These are phyloP conservation scores for Epithemia pelagica DNA, from an alignment of 108 stramenopile genomes.

Conservation along the genomic window DNA sequence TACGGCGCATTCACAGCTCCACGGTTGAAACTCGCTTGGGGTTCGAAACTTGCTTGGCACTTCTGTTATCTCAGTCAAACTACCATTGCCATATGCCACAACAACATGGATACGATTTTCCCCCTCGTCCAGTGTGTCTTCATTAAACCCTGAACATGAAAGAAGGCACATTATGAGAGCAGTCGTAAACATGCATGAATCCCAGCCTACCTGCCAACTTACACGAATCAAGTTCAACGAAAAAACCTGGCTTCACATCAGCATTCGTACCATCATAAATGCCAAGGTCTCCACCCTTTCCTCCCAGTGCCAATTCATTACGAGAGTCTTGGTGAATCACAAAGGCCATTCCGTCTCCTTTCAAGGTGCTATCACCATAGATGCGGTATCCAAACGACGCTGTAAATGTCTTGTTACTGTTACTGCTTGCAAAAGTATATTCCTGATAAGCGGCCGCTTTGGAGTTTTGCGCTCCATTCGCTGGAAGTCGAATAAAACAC, in stretches of 20 bases:
- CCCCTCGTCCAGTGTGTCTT: not conserved
- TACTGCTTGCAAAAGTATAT: no score
- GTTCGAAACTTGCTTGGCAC: not conserved
- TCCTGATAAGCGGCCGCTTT: no score
- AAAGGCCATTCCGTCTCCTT: not conserved
- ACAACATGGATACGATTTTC: not conserved
- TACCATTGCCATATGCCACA: not conserved
- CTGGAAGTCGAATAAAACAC: no score
- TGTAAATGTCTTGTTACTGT: not conserved
- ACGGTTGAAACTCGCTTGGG: not conserved
- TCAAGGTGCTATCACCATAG: not conserved
- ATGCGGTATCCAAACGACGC: not conserved
- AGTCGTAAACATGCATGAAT: not conserved
- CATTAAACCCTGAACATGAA: not conserved
- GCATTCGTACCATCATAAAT: not conserved
- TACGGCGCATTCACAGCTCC: not conserved
- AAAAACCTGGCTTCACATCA: not conserved
- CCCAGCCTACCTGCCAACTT: no score
- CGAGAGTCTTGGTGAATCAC: not conserved
- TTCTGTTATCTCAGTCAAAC: not conserved
- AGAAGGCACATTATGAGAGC: not conserved
- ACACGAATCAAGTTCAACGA: not conserved
- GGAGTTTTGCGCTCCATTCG: no score
- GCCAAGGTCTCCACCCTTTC: not conserved
- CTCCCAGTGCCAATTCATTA: not conserved